Base-by-base conservation (phyloP, 1,284 basidiomycete species). In the Lentinula novae-zelandiae region DNA sequence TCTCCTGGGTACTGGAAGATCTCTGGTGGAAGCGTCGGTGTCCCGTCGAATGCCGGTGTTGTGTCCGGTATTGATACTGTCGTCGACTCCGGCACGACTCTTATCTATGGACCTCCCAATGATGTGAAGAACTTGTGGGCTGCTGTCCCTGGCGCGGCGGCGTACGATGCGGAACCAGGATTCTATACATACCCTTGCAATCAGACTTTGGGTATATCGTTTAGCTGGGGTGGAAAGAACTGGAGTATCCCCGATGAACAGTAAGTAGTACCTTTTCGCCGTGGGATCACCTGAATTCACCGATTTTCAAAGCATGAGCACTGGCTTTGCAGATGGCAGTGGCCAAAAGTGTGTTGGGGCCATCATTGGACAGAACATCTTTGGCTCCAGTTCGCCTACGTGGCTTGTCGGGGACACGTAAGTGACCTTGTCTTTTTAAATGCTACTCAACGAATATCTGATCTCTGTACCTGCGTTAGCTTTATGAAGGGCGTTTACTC, bases 391-490 rank as follows among this genome's bases (percentile, higher is more conserved):
- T 52, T 48, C 54, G 27, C 50, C 61, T 27, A 65, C 67, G 59
- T 78, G 74, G 73, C 69, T 79, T 58, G 66, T 75, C 8, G 77
- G 75, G 55, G 74, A 76, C 65, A 66, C 69, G 60, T 74, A 69
- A 62, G 60, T 70, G 13, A 2, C 10, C 10, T 31, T n/a, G 15
- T 4, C 6, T 27, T 27, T 39, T 27, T 13, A 36, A 9, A 5
- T 20, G 3, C 12, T 44, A 5, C 5, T 46, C 34, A 3, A n/a
- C 7, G 20, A 27, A n/a, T 12, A 17, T 27, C 46, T 50, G 15
- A 34, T 22, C 33, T 15, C 13, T 17, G 9, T 13, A 12, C 12
- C n/a, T 33, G 44, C 2, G n/a, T 4, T 36, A 63, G 62, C 42
- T 63, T 63, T 33, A 61, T 63, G 60, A 63, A 58, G 36, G 61